Evolutionary conservation across 208 protist genomes (phyloP), one percentile per base, ranked within the genome.

Genomic region (Phytomonas sp.): DNA sequence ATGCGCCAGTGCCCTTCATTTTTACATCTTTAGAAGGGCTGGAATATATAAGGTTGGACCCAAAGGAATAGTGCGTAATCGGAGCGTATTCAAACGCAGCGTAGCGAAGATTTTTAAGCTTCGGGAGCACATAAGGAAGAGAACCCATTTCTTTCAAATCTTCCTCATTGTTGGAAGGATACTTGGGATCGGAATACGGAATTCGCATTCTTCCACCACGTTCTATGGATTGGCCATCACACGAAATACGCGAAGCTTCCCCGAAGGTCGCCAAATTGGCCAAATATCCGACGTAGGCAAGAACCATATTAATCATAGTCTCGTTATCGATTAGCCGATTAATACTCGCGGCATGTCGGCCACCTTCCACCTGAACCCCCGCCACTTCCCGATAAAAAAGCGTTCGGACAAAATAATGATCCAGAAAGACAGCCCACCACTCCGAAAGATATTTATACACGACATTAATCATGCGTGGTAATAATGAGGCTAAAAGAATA

Each of bases 371-470:
- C 65, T 64, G 34, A 26, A 4, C 67, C 67, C 29, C 56, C 23
- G 67, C 67, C 5, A 34, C 45, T 31, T 71, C 59, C 3, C 59
- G 59, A 62, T 33, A 33, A 30, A 62, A 62, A 33, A 62, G 5
- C 0, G 80, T 37, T 29, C 78, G 52, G 63, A 73, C 75, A 8
- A 62, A 34, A 16, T 56, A 29, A 19, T 52, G 63, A 40, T 74
- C 56, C 12, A 79, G 11, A 32, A 61, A 32, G 56, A 69, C 8
- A 7, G 85, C 85, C 82, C 84, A 90, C n/a, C 69, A 75, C 29
- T 82, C 68, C 4, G 60, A 65, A 45, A 90, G 72, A 63, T 91
- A 87, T 49, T 61, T 11, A 34, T 77, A 73, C 29, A 87, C 11
- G 0, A 69, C 67, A 26, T 66, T 29, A 26, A 63, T 71, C n/a